Base-by-base conservation (phyloP, 1,139 yeast species). In the Blastobotrys buckinghamii region DNA sequence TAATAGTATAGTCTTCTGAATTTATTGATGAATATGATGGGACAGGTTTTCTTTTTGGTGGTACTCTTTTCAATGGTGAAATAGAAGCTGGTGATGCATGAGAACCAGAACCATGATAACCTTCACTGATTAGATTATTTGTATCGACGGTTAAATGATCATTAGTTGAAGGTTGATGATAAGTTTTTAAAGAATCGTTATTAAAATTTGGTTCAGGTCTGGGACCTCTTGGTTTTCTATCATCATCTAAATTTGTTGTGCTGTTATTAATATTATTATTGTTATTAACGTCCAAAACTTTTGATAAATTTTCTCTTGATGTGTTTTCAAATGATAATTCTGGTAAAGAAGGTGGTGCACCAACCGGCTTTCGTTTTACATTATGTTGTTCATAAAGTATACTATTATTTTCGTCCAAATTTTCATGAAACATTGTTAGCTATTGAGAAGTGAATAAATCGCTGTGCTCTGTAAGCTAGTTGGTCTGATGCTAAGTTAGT, bases 311-410 rank as follows among this genome's bases (percentile, higher is more conserved):
- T 24, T 49, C 49, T 13, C 33, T 16, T 27, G 48, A 44, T 2
- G 20, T 29, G 36, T 39, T 42, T 26, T 29, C 43, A n/a, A 45
- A 27, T 9, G 46, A 20, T 24, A 49, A 36, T 30, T 35, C 35
- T n/a, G 53, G 53, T n/a, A 51, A 36, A 26, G 45, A 33, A 1
- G 53, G 53, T 4, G 52, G 50, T 7, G 50, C 37, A 9, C 53
- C 53, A 9, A 51, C 53, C 2, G 53, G 53, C 29, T 51, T 51
- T 15, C 53, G 40, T 36, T 43, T 46, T 20, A 51, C 44, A 8
- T 37, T 24, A n/a, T 39, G 47, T 32, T 15, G 37, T 10, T 37
- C 41, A 15, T 22, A 22, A 5, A 24, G 2, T n/a, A 15, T 38
- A n/a, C 33, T 13, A 10, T 16, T 16, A 17, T 35, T 41, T 13